These are phyloP conservation scores for Schizochytrium sp. DNA, from an alignment of 108 stramenopile genomes.

Conservation along the genomic window DNA sequence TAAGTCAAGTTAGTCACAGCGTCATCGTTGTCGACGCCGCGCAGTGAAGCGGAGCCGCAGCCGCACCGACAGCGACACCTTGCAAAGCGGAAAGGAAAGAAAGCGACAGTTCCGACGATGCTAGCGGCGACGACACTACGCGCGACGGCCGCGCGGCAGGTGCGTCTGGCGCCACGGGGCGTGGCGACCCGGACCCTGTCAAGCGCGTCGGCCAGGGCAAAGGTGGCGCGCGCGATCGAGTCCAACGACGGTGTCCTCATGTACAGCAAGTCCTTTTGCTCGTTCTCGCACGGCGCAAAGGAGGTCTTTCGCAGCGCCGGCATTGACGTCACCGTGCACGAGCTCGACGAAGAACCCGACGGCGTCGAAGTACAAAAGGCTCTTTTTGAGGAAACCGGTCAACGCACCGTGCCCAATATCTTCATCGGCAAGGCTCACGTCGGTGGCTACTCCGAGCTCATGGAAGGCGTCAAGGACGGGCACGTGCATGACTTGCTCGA, in stretches of 20 bases:
- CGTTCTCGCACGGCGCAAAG: background rate
- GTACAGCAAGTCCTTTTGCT: background rate
- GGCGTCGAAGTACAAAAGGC: slow-evolving; percentile 49
- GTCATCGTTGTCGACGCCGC: too few relatives aligned
- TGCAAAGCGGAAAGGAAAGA: too few relatives aligned
- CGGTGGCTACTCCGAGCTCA: slow-evolving; percentile 47
- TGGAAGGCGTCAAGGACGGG: background rate
- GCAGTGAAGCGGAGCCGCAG: too few relatives aligned
- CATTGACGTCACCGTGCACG: slow-evolving; percentile 21
- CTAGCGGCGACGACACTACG: background rate
- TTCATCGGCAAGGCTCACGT: slow-evolving; percentile 67
- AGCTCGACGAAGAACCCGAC: slow-evolving; percentile 40
- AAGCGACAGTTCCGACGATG: too few relatives aligned
- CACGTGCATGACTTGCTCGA: background rate
- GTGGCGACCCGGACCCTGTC: background rate
- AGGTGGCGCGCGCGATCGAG: background rate
- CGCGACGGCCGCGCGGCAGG: background rate
- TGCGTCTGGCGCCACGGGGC: background rate
- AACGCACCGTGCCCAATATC: slow-evolving; percentile 78
- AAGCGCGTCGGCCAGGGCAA: background rate
- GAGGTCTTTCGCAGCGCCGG: background rate
- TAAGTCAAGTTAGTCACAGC: too few relatives aligned
- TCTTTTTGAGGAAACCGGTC: slow-evolving; percentile 56
- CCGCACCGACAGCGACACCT: too few relatives aligned
- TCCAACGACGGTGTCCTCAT: background rate